phyloP scores from a whole-genome alignment of 495 filamentous ascomycete genomes.

The Penicillium diatomitis region DNA sequence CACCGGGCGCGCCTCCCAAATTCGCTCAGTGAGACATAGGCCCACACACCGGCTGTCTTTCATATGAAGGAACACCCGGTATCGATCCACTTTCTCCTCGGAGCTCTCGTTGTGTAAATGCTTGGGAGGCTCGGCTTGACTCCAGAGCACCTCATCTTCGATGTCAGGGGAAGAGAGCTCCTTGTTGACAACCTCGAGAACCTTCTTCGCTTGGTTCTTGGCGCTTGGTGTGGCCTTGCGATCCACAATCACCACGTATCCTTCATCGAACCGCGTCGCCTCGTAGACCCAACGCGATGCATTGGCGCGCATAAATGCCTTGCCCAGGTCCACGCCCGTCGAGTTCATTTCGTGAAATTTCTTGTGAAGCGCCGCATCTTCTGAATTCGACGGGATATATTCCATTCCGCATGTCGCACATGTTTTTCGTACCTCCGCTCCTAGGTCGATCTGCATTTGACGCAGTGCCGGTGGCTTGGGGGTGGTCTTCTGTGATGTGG shows the following conservation, averaged over 20 bases:
- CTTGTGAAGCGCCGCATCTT: conserved; percentile 56
- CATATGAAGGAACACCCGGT: conserved; percentile 57
- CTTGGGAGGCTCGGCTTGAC: conserved; percentile 34
- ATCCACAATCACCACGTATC: conserved; percentile 48
- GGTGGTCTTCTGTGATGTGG: conserved; percentile 9
- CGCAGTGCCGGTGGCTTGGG: conserved; percentile 34
- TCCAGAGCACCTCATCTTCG: conserved; percentile 51
- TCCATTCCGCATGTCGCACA: conserved; percentile 63
- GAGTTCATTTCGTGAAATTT: conserved; percentile 60
- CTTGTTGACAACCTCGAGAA: conserved; percentile 57
- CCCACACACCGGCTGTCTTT: conserved; percentile 57
- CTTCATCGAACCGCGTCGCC: conserved; percentile 37
- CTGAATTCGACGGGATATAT: conserved; percentile 56
- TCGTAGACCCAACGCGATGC: conserved; percentile 40
- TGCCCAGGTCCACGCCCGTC: conserved; percentile 54
- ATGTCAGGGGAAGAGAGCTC: conserved; percentile 58
- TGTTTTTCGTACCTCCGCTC: conserved; percentile 47
- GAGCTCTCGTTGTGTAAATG: conserved; percentile 21
- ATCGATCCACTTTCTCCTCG: conserved; percentile 44
- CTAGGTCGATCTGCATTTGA: conserved; percentile 62
- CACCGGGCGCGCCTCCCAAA: conserved; percentile 47
- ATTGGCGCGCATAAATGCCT: conserved; percentile 41
- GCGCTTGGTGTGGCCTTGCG: conserved; percentile 43
- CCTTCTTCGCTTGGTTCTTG: conserved; percentile 49
- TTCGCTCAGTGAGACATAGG: conserved; percentile 56